phyloP scores from a whole-genome alignment of 345 rosid genomes.

The Arabidopsis thaliana region TAIR10.1 NC_003070.9:18882501-18883000 shows the following conservation, averaged over 20 bases:
- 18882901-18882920: background rate
- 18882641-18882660: background rate
- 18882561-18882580: conserved; percentile 51
- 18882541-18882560: background rate
- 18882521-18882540: background rate
- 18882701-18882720: background rate
- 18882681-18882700: conserved; percentile 5
- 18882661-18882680: background rate
- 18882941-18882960: background rate
- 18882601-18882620: conserved; percentile 91
- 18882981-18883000: conserved; percentile 63
- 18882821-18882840: conserved; percentile 72
- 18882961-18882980: conserved; percentile 69
- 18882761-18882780: conserved; percentile 82
- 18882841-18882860: background rate
- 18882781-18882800: conserved; percentile 93
- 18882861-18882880: background rate
- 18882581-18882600: conserved; percentile 98
- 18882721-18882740: background rate
- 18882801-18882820: conserved; percentile 98
- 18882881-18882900: background rate
- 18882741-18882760: background rate
- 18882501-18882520: conserved; percentile 25
- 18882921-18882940: background rate
- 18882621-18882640: conserved; percentile 72